Percentiles rank a stretch among this genome's conserved stretches.
Conservation (phyloP, 1,139 yeast genomes). For the Suhomyces guaymorum region DNA sequence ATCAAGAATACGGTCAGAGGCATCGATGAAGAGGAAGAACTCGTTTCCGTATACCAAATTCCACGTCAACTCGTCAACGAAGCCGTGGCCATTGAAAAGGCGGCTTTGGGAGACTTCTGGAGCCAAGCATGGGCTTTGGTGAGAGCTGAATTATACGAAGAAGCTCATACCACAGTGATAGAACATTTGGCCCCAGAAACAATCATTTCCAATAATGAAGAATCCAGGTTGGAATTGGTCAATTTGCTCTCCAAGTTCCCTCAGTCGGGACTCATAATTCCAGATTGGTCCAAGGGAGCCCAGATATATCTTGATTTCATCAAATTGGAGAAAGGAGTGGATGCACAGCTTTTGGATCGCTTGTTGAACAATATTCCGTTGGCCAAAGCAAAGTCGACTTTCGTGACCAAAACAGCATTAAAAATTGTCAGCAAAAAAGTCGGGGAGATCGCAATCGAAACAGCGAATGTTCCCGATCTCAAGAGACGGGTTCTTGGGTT, state of each 20-base stretch:
- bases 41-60: slow-evolving; percentile 39
- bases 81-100: slow-evolving; percentile 52
- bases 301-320: slow-evolving; percentile 56
- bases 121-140: slow-evolving; percentile 63
- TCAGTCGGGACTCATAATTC: slow-evolving; percentile 35
- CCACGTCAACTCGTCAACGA: slow-evolving; percentile 51
- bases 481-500: slow-evolving; percentile 3
- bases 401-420: slow-evolving; percentile 46
- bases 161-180: slow-evolving; percentile 63
- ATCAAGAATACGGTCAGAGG: slow-evolving; percentile 30
- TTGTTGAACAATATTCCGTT: slow-evolving; percentile 48
- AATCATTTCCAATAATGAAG: slow-evolving; percentile 47
- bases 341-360: no score
- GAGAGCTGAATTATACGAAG: slow-evolving; percentile 58
- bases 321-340: slow-evolving; percentile 28
- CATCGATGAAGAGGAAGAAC: slow-evolving; percentile 32
- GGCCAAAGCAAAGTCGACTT: slow-evolving; percentile 29
- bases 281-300: slow-evolving; percentile 63
- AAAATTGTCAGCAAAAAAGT: slow-evolving; percentile 53
- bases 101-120: slow-evolving; percentile 48
- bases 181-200: slow-evolving; percentile 68
- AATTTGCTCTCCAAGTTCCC: slow-evolving; percentile 51
- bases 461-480: slow-evolving; percentile 1
- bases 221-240: slow-evolving; percentile 27
- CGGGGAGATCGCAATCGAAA: slow-evolving; percentile 40